phyloP scores from a whole-genome alignment of 371 early-diverging fungal species.

The Dentiscutata heterogama region DNA sequence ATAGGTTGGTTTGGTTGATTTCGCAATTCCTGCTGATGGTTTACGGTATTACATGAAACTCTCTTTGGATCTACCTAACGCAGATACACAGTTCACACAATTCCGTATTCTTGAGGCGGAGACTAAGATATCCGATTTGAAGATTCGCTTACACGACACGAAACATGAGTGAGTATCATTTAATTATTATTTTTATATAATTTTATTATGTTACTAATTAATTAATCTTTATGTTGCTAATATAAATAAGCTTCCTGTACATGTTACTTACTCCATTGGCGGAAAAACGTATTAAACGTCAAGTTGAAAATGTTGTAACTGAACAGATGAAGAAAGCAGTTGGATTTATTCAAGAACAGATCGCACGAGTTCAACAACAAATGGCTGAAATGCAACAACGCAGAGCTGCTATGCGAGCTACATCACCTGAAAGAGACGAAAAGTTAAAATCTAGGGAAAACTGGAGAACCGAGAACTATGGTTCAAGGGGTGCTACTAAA shows the following conservation, averaged over 20 bases:
- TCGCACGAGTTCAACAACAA: neutral
- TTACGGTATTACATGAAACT: neutral
- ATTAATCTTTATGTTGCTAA: constrained; percentile 15
- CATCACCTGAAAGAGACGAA: too few relatives aligned
- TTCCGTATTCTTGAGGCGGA: constrained; percentile 45
- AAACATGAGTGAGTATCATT: constrained; percentile 49
- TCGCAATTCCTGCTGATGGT: constrained; percentile 37
- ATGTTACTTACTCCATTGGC: constrained; percentile 54
- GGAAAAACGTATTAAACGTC: constrained; percentile 50
- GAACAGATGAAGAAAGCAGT: constrained; percentile 47
- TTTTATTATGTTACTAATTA: neutral
- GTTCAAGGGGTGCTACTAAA: neutral
- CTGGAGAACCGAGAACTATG: neutral
- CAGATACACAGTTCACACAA: neutral
- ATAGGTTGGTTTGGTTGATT: constrained; percentile 39
- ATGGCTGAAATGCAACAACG: neutral
- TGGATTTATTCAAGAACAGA: constrained; percentile 34
- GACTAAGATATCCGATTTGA: constrained; percentile 49
- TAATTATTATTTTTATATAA: constrained; percentile 14
- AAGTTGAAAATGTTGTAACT: constrained; percentile 51
- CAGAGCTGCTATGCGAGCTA: too few relatives aligned
- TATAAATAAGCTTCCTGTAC: constrained; percentile 48
- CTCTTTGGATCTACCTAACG: neutral
- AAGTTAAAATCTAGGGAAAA: too few relatives aligned
- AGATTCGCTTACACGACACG: constrained; percentile 52